Evolutionary conservation across 352 stramenopile genomes (phyloP).

Genomic region (Phytophthora lateralis): DNA sequence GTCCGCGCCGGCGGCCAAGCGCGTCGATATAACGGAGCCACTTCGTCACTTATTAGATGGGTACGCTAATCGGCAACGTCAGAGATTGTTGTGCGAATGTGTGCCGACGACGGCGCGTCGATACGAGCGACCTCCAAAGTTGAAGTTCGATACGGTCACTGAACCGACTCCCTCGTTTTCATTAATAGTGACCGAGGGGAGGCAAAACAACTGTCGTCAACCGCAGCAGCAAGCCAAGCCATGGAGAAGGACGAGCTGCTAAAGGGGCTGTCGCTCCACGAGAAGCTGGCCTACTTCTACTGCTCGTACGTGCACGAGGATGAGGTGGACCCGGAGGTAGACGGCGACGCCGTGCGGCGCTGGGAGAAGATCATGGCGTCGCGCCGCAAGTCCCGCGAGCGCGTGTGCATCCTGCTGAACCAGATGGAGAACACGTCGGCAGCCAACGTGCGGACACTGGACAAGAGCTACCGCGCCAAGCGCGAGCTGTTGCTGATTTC

Average conservation of each 20-base stretch:
- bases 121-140: slow-evolving; percentile 12
- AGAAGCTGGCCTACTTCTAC: slow-evolving; percentile 80
- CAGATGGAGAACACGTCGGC: slow-evolving; percentile 74
- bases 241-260: slow-evolving; percentile 39
- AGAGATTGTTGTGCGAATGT: slow-evolving; percentile 16
- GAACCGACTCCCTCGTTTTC: neutral
- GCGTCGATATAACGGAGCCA: slow-evolving; percentile 12
- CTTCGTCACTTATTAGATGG: slow-evolving; percentile 12
- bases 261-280: slow-evolving; percentile 59
- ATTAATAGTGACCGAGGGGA: neutral
- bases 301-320: slow-evolving; percentile 75
- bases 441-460: slow-evolving; percentile 59
- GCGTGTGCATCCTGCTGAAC: slow-evolving; percentile 61
- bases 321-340: slow-evolving; percentile 46
- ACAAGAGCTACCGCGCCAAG: slow-evolving; percentile 76
- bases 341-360: slow-evolving; percentile 51
- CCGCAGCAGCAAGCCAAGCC: slow-evolving; percentile 4
- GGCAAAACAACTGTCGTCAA: slow-evolving; percentile 8
- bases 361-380: slow-evolving; percentile 71
- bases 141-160: neutral
- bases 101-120: slow-evolving; percentile 16
- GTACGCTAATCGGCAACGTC: slow-evolving; percentile 10
- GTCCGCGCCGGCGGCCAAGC: neutral
- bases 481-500: slow-evolving; percentile 69
- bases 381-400: slow-evolving; percentile 64